These are phyloP conservation scores for Cladorrhinum samala DNA, from an alignment of 495 filamentous ascomycete genomes.

Conservation along the genomic window DNA sequence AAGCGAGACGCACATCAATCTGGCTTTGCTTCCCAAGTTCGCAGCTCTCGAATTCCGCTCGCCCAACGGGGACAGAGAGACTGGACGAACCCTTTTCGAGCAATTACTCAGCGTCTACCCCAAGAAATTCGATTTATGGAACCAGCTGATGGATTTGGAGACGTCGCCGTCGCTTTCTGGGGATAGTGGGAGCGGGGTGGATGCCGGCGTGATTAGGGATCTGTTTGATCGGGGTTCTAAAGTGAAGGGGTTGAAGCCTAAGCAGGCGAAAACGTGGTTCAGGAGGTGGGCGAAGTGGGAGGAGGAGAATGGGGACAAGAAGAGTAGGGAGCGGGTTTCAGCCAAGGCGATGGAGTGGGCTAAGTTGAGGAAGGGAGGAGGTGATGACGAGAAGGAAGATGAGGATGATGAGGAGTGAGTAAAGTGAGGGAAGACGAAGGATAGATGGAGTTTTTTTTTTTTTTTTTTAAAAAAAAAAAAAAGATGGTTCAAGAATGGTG, in stretches of 20 bases:
- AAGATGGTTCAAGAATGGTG: too few relatives aligned
- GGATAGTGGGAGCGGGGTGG: conserved; percentile 43
- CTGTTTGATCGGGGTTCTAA: conserved; percentile 74
- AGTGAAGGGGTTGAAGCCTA: conserved; percentile 62
- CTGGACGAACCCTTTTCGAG: conserved; percentile 91
- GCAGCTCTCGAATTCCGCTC: conserved; percentile 86
- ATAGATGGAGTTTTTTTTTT: too few relatives aligned
- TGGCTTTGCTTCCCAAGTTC: conserved; percentile 77
- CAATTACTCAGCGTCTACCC: conserved; percentile 76
- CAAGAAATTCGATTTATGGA: conserved; percentile 88
- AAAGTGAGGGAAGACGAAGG: too few relatives aligned
- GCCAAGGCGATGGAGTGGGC: conserved; percentile 67
- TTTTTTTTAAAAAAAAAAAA: too few relatives aligned
- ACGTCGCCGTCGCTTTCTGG: too few relatives aligned
- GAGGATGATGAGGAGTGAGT: conserved; percentile 20
- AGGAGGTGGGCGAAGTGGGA: conserved; percentile 79
- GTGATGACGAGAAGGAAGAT: conserved; percentile 16
- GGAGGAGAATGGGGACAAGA: conserved; percentile 63
- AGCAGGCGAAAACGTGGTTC: conserved; percentile 74
- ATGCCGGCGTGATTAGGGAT: conserved; percentile 54
- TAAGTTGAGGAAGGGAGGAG: conserved; percentile 21
- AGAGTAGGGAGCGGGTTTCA: conserved; percentile 65
- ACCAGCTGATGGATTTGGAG: conserved; percentile 82
- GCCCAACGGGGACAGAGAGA: conserved; percentile 75
- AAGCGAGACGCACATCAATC: conserved; percentile 53